phyloP scores from a whole-genome alignment of 768 basidiomycete genomes.

The Ramaria sp. region DNA sequence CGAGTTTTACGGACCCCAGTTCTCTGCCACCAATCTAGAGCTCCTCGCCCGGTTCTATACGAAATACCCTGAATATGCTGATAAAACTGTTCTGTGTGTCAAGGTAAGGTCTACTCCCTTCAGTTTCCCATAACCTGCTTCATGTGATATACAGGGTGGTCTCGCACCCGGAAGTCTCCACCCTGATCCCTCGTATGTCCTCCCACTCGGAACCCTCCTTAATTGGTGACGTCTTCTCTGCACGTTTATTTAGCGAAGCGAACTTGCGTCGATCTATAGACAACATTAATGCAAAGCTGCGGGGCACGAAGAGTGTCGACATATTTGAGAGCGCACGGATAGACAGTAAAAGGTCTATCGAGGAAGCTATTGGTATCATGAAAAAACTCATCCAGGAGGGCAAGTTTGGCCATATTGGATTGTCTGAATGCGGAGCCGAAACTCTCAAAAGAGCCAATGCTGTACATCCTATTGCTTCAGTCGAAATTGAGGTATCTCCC shows the following conservation, averaged over 20 bases:
- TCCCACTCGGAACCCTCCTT: too few species aligned
- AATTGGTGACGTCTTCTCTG: background rate
- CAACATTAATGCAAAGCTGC: conserved; percentile 31
- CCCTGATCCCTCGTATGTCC: conserved; percentile 7
- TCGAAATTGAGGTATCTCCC: conserved; percentile 59
- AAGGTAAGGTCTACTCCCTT: conserved; percentile 25
- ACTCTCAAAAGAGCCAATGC: conserved; percentile 40
- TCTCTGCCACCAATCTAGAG: conserved; percentile 32
- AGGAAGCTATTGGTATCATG: conserved; percentile 34
- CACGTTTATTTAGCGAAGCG: conserved; percentile 17
- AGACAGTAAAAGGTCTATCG: conserved; percentile 25
- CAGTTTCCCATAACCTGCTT: background rate
- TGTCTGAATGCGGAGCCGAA: conserved; percentile 41
- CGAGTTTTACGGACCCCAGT: conserved; percentile 45
- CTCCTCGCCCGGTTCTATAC: conserved; percentile 40
- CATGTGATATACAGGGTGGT: conserved; percentile 12
- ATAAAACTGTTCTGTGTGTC: conserved; percentile 36
- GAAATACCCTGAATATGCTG: conserved; percentile 31
- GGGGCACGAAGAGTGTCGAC: conserved; percentile 45
- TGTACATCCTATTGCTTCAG: conserved; percentile 42
- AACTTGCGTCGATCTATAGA: conserved; percentile 40
- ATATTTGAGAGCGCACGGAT: conserved; percentile 34
- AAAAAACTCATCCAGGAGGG: conserved; percentile 39
- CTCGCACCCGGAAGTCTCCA: background rate
- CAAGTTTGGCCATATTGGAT: conserved; percentile 46